Evolutionary conservation across 257 asterid genomes (phyloP).

Genomic region (Scutellaria baicalensis): DNA sequence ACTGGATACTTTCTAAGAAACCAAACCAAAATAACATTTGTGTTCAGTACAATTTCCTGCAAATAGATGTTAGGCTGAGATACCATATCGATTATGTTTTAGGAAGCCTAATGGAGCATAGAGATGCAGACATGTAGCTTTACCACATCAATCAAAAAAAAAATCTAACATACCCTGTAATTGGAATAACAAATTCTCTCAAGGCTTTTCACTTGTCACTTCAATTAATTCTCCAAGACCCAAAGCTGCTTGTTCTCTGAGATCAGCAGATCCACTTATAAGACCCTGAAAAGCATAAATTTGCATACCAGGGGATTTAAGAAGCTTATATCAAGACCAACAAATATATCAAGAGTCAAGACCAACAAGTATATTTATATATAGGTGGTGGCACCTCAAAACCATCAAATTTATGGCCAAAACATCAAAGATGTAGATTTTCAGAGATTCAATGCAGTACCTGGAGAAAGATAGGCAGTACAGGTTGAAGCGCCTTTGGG

Average conservation of each 20-base stretch:
- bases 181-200: conserved; percentile 89
- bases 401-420: background rate
- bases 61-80: background rate
- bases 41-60: background rate
- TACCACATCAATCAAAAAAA: background rate
- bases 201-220: conserved; percentile 85
- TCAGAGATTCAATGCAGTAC: conserved; percentile 27
- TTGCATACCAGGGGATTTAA: background rate
- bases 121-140: background rate
- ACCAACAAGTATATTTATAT: background rate
- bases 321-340: no score
- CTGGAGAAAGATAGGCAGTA: conserved; percentile 88
- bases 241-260: conserved; percentile 95
- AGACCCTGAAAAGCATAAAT: conserved; percentile 61
- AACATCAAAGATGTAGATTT: background rate
- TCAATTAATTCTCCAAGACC: conserved; percentile 96
- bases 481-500: conserved; percentile 96
- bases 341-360: no score
- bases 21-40: background rate
- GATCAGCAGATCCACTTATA: conserved; percentile 91
- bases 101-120: conserved; percentile 1
- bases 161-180: conserved; percentile 70
- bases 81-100: background rate
- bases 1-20: background rate
- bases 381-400: background rate